Evolutionary conservation across 2,329 filamentous ascomycete genomes (phyloP), one percentile per base, ranked within the genome.

Genomic region (Elsinoe necatrix): DNA sequence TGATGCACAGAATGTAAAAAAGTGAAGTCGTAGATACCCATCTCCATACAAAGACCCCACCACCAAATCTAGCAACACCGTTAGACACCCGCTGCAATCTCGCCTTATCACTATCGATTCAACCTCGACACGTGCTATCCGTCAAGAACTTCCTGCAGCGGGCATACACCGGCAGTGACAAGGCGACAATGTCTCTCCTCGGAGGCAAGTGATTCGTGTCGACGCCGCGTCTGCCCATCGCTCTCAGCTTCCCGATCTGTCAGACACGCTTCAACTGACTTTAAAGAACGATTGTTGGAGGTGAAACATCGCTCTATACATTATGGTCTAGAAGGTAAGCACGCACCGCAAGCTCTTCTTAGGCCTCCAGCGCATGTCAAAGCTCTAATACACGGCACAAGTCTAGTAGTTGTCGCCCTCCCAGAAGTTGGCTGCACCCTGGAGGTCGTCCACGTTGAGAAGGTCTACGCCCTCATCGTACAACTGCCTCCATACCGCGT

Each of bases 381-480:
- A 52, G 48, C 48, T 27, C 48, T 25, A n/a, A 55, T 21, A 55
- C 37, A 25, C 11, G 39, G 35, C 35, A 16, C 21, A n/a, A n/a
- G 4, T 43, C 27, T 37, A 43, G 39, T 47, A 56, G 14, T 48
- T 48, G 27, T 52, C 37, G 25, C 48, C 48, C 60, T 71, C 61
- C 72, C 71, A 73, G 58, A 72, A 72, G 43, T 68, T 72, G 16
- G 76, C 74, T 14, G 72, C 76, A 18, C 68, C 81, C 59, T 76
- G 72, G 52, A 85, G 61, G 69, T 86, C 82, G 73, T 86, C 83
- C 0, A 79, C 82, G 67, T 85, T 85, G 52, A 86, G 63, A 57
- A 86, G 65, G 58, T 78, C 78, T n/a, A 81, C 80, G 0, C 81
- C 81, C 58, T 79, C 79, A 52, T 77, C 72, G 61, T 77, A 72